Percentiles rank a stretch among this genome's conserved stretches.
Evolutionary conservation across 139 green algal species (phyloP).

Genomic region (Marvania coccoides): DNA sequence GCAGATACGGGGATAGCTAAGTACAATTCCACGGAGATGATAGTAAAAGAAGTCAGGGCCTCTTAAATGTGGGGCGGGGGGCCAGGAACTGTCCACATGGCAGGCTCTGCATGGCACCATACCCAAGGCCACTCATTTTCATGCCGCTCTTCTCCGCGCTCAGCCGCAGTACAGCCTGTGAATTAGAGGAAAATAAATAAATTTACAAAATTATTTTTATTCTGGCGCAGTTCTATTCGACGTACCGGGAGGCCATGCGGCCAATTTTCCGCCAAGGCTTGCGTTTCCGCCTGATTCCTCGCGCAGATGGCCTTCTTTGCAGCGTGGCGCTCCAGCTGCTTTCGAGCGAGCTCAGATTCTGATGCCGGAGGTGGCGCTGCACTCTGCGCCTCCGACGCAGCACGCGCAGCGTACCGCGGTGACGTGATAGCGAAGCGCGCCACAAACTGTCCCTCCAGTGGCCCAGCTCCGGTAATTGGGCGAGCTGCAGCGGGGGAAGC

Average conservation of each 20-base stretch:
- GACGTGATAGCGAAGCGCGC: not conserved
- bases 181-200: too few relatives aligned
- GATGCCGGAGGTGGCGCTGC: not conserved
- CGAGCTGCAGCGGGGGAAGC: too few relatives aligned
- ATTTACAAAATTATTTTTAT: too few relatives aligned
- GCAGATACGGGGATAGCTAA: too few relatives aligned
- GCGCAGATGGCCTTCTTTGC: not conserved
- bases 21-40: too few relatives aligned
- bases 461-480: too few relatives aligned
- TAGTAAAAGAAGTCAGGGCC: too few relatives aligned
- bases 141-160: not conserved
- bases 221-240: too few relatives aligned
- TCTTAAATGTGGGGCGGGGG: not conserved
- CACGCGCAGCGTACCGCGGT: not conserved
- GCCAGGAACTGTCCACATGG: not conserved
- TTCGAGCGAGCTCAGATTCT: not conserved
- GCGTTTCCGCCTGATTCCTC: not conserved
- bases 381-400: not conserved
- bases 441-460: too few relatives aligned
- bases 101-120: not conserved
- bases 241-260: not conserved
- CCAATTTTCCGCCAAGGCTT: not conserved
- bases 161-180: not conserved
- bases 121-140: not conserved
- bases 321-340: not conserved